phyloP scores from a whole-genome alignment of 2,329 filamentous ascomycete genomes.

The Emergomyces africanus region DNA sequence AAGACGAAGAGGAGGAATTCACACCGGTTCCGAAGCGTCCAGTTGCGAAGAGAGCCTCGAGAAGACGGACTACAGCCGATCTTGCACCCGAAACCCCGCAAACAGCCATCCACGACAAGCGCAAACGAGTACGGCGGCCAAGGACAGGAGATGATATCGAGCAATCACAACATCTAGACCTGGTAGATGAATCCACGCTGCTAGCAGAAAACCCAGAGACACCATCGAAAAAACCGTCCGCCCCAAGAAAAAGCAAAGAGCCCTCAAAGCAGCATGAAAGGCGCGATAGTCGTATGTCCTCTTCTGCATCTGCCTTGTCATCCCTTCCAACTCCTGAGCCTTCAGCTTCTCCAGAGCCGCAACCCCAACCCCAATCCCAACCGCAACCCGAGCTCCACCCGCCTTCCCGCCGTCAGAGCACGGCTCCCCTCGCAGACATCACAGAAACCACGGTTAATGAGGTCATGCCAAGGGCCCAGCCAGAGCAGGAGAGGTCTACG shows the following conservation, averaged over 20 bases:
- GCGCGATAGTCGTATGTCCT: slow-evolving; percentile 28
- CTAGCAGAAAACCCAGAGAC: slow-evolving; percentile 38
- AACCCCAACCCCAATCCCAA: slow-evolving; percentile 20
- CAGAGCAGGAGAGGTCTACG: slow-evolving; percentile 35
- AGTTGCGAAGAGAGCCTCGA: slow-evolving; percentile 45
- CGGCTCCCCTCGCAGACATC: slow-evolving; percentile 59
- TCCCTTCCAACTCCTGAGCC: slow-evolving; percentile 37
- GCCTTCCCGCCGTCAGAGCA: slow-evolving; percentile 18
- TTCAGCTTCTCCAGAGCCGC: slow-evolving; percentile 44
- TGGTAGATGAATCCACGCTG: slow-evolving; percentile 47
- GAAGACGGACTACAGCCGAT: slow-evolving; percentile 39
- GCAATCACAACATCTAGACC: slow-evolving; percentile 19
- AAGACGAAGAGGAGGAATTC: slow-evolving; percentile 64
- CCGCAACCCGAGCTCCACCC: slow-evolving; percentile 23
- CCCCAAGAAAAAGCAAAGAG: slow-evolving; percentile 58
- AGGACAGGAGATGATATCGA: slow-evolving; percentile 20
- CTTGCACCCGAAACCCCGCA: slow-evolving; percentile 33
- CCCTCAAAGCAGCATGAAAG: slow-evolving; percentile 20
- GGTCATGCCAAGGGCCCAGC: slow-evolving; percentile 22
- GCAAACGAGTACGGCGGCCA: slow-evolving; percentile 31
- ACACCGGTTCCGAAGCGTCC: slow-evolving; percentile 55
- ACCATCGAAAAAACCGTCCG: slow-evolving; percentile 40
- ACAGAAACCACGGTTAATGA: slow-evolving; percentile 42
- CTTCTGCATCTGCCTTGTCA: slow-evolving; percentile 27
- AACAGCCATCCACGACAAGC: slow-evolving; percentile 16